These are phyloP conservation scores for Metschnikowia anglica DNA, from an alignment of 805 yeast genomes.

Conservation along the genomic window DNA sequence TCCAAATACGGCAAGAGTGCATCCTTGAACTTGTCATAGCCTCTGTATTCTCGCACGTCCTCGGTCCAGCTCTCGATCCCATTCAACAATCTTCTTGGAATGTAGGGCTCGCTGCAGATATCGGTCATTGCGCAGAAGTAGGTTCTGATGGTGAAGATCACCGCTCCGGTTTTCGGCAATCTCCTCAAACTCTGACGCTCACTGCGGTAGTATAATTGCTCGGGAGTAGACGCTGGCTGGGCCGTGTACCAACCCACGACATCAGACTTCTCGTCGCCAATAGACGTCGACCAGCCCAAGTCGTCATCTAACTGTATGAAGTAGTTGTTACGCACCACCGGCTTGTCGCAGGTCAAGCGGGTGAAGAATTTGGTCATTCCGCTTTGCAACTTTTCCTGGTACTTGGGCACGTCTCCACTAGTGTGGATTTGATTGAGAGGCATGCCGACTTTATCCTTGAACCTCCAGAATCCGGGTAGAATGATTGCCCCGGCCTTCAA, in stretches of 20 bases:
- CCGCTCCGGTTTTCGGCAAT: slow-evolving; percentile 58
- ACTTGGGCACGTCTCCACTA: slow-evolving; percentile 67
- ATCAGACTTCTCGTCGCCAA: slow-evolving; percentile 53
- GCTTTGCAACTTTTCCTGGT: slow-evolving; percentile 52
- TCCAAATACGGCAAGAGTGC: slow-evolving; percentile 55
- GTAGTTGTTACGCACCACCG: slow-evolving; percentile 67
- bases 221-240: slow-evolving; percentile 44
- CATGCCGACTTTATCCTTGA: slow-evolving; percentile 56
- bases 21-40: slow-evolving; percentile 53
- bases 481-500: slow-evolving; percentile 62
- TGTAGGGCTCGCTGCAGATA: slow-evolving; percentile 56
- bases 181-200: slow-evolving; percentile 65
- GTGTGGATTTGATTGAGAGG: slow-evolving; percentile 61
- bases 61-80: slow-evolving; percentile 60
- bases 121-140: slow-evolving; percentile 57
- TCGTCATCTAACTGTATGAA: slow-evolving; percentile 63
- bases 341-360: slow-evolving; percentile 55
- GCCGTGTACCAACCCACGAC: slow-evolving; percentile 69
- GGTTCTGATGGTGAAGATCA: slow-evolving; percentile 61
- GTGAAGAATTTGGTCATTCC: slow-evolving; percentile 69
- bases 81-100: slow-evolving; percentile 58
- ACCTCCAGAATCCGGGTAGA: slow-evolving; percentile 70
- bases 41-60: slow-evolving; percentile 62
- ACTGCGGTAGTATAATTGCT: slow-evolving; percentile 54
- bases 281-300: slow-evolving; percentile 63